These are phyloP conservation scores for Fraxinus sp. DNA, from an alignment of 305 asterid species.

Conservation along the genomic window DNA sequence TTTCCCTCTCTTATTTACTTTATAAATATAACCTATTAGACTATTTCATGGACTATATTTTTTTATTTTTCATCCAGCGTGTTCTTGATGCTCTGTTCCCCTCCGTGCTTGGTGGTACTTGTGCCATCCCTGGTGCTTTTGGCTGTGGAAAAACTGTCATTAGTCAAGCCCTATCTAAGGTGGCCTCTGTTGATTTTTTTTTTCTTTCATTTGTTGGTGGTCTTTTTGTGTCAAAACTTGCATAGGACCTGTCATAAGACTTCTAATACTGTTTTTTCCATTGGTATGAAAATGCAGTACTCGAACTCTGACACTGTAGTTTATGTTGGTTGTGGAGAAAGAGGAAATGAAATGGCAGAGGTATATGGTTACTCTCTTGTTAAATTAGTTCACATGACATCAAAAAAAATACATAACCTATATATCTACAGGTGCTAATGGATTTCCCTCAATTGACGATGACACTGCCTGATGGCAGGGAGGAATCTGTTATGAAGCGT, in stretches of 20 bases:
- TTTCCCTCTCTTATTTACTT: not conserved
- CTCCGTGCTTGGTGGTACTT: slow-evolving; percentile 99
- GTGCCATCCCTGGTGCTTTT: slow-evolving; percentile 99
- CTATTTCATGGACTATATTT: not conserved
- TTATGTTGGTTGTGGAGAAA: slow-evolving; percentile 99
- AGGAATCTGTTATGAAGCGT: slow-evolving; percentile 62
- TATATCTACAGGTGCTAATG: slow-evolving; percentile 77
- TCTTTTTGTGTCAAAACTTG: not conserved
- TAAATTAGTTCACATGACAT: slow-evolving; percentile 2
- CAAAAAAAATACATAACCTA: slow-evolving; percentile 21
- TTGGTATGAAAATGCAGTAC: slow-evolving; percentile 59
- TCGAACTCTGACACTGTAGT: slow-evolving; percentile 98
- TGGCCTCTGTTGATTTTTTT: slow-evolving; percentile 31
- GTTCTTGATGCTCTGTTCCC: slow-evolving; percentile 99
- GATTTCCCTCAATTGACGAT: slow-evolving; percentile 99
- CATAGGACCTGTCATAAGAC: not conserved
- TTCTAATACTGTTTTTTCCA: slow-evolving; percentile 16
- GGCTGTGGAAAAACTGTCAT: slow-evolving; percentile 99
- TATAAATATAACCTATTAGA: not conserved
- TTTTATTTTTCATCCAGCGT: slow-evolving; percentile 51
- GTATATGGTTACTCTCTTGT: slow-evolving; percentile 38
- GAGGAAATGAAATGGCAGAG: slow-evolving; percentile 99
- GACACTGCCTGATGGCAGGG: slow-evolving; percentile 99
- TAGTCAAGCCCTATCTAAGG: slow-evolving; percentile 99
- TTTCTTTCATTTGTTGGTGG: slow-evolving; percentile 20